Evolutionary conservation across 495 filamentous ascomycete species (phyloP).

Genomic region (Penicillium pancosmium): DNA sequence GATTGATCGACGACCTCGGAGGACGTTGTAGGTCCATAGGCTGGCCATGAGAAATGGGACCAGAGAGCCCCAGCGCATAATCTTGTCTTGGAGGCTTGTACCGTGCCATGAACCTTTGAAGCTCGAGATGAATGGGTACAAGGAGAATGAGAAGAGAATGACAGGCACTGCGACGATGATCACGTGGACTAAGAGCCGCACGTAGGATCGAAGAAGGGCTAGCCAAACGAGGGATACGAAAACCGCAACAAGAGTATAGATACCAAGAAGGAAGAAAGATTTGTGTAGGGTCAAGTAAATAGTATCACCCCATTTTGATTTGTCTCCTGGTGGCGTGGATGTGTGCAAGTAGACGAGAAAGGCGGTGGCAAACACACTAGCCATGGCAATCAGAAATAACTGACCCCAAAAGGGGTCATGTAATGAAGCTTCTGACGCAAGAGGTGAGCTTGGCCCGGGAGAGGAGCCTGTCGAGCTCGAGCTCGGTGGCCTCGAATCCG

Average conservation of each 20-base stretch:
- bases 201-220: slow-evolving; percentile 81
- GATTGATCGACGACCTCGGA: slow-evolving; percentile 76
- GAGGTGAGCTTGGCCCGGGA: slow-evolving; percentile 48
- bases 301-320: slow-evolving; percentile 78
- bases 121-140: slow-evolving; percentile 90
- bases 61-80: slow-evolving; percentile 85
- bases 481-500: slow-evolving; percentile 44
- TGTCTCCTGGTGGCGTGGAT: slow-evolving; percentile 60
- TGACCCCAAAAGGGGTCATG: slow-evolving; percentile 94
- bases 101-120: slow-evolving; percentile 75
- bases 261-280: slow-evolving; percentile 85
- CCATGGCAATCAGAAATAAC: slow-evolving; percentile 81
- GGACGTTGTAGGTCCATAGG: slow-evolving; percentile 81
- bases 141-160: slow-evolving; percentile 80
- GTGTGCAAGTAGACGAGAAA: slow-evolving; percentile 90
- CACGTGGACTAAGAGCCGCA: slow-evolving; percentile 73
- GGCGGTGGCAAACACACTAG: slow-evolving; percentile 81
- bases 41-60: slow-evolving; percentile 73
- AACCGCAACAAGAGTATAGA: slow-evolving; percentile 88
- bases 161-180: slow-evolving; percentile 83
- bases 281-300: slow-evolving; percentile 87
- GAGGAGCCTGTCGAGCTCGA: slow-evolving; percentile 47
- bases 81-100: slow-evolving; percentile 75
- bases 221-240: slow-evolving; percentile 90
- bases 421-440: slow-evolving; percentile 55